phyloP scores from a whole-genome alignment of 1,284 basidiomycete genomes.

The Moesziomyces sp. region DNA sequence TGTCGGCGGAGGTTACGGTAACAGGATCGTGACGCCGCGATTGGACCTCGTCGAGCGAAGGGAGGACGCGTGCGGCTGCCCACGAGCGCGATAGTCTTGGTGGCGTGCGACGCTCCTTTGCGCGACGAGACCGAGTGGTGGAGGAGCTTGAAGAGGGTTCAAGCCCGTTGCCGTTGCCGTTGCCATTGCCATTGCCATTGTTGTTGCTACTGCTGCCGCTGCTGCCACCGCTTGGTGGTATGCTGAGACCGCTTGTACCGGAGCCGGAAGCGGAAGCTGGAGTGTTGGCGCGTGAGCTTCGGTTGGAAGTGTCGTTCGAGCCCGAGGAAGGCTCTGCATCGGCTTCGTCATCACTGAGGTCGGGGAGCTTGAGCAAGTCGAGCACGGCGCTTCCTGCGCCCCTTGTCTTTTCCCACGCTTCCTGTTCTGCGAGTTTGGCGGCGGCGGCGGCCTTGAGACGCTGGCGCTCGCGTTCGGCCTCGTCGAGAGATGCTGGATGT shows the following conservation, averaged over 20 bases:
- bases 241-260: slow-evolving; percentile 9
- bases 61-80: slow-evolving; percentile 32
- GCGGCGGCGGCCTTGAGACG: slow-evolving; percentile 43
- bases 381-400: slow-evolving; percentile 63
- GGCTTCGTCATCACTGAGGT: slow-evolving; percentile 26
- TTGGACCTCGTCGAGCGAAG: slow-evolving; percentile 37
- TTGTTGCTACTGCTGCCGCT: slow-evolving; percentile 9
- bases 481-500: slow-evolving; percentile 14
- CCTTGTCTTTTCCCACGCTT: slow-evolving; percentile 61
- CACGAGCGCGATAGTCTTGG: slow-evolving; percentile 18
- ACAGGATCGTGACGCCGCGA: slow-evolving; percentile 24
- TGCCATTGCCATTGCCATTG: slow-evolving; percentile 1
- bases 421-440: slow-evolving; percentile 54
- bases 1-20: slow-evolving; percentile 59
- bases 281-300: slow-evolving; percentile 24
- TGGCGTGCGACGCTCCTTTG: slow-evolving; percentile 11
- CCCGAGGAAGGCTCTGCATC: slow-evolving; percentile 13
- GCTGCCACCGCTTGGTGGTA: not conserved
- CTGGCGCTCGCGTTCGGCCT: slow-evolving; percentile 41
- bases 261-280: slow-evolving; percentile 34
- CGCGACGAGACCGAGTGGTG: slow-evolving; percentile 9
- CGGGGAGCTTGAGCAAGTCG: slow-evolving; percentile 46
- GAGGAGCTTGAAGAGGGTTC: slow-evolving; percentile 14
- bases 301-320: slow-evolving; percentile 2
- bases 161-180: not conserved